These are phyloP conservation scores for Mycena albidolilacea DNA, from an alignment of 768 basidiomycete species.

Conservation along the genomic window DNA sequence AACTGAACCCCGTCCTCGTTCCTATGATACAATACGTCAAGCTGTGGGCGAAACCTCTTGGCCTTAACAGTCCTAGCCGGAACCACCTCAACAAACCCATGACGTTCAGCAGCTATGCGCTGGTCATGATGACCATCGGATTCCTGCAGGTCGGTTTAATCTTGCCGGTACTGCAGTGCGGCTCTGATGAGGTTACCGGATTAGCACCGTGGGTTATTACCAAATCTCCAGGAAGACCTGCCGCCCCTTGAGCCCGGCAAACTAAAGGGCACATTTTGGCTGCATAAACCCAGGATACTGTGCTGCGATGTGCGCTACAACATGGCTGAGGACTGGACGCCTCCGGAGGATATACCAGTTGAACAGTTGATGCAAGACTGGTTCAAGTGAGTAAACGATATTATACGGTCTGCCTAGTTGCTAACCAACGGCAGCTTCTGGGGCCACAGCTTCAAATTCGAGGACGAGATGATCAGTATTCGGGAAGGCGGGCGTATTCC, in stretches of 20 bases:
- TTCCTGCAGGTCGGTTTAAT: conserved; percentile 65
- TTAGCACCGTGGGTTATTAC: conserved; percentile 61
- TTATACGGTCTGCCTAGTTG: conserved; percentile 8
- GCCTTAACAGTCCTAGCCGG: conserved; percentile 62
- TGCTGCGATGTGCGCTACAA: conserved; percentile 52
- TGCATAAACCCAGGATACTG: conserved; percentile 39
- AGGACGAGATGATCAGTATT: conserved; percentile 51
- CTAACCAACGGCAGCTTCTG: conserved; percentile 57
- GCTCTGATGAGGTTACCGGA: neutral
- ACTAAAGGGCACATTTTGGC: conserved; percentile 50
- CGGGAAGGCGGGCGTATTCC: conserved; percentile 57
- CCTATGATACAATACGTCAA: conserved; percentile 66
- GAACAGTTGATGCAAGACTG: conserved; percentile 53
- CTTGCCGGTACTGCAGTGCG: neutral
- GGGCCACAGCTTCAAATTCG: conserved; percentile 56
- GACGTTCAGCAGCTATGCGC: conserved; percentile 75
- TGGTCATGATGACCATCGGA: conserved; percentile 72
- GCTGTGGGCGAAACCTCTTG: conserved; percentile 70
- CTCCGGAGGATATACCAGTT: conserved; percentile 34
- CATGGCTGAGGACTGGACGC: conserved; percentile 32
- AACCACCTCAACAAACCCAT: conserved; percentile 31
- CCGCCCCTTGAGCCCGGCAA: conserved; percentile 32
- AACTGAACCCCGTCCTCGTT: conserved; percentile 59
- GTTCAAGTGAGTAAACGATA: conserved; percentile 54
- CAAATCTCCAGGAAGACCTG: conserved; percentile 65